Conservation (phyloP, 345 rosid genomes). For the Moricandia moricandioides region DNA sequence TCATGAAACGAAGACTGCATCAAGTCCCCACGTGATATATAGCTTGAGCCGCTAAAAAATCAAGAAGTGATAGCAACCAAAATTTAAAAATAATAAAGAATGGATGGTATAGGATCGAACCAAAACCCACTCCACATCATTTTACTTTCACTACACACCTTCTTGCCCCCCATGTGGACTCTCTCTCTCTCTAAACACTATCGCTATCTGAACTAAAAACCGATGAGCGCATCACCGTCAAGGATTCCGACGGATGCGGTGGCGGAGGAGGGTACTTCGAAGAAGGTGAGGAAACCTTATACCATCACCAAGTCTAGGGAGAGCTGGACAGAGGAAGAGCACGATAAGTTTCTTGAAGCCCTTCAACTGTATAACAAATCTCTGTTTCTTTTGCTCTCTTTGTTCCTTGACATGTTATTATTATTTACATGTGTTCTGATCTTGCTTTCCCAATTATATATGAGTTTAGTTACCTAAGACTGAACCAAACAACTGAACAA, state of each 20-base stretch:
- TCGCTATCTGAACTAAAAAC: background rate
- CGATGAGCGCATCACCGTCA: conserved; percentile 43
- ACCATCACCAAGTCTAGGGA: conserved; percentile 98
- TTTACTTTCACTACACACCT: background rate
- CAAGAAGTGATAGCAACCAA: background rate
- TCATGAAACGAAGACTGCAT: background rate
- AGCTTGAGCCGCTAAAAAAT: conserved; percentile 13
- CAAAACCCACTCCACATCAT: conserved; percentile 26
- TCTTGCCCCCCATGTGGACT: conserved; percentile 38
- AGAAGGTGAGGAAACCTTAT: conserved; percentile 93
- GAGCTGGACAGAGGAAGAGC: conserved; percentile 98
- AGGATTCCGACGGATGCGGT: conserved; percentile 29
- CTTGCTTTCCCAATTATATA: conserved; percentile 1
- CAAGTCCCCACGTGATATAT: conserved; percentile 8
- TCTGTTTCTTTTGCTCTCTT: background rate
- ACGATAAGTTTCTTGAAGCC: conserved; percentile 97
- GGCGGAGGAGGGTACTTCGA: conserved; percentile 47
- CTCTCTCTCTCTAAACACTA: background rate
- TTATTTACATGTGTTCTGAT: background rate
- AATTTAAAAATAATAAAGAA: too few species aligned
- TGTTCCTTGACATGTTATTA: background rate
- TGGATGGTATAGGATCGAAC: conserved; percentile 23
- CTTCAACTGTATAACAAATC: conserved; percentile 70
- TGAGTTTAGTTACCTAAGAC: background rate
- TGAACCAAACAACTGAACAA: background rate